Conservation (phyloP, 2,329 filamentous ascomycete genomes). For the Hypoxylon sp. region DNA sequence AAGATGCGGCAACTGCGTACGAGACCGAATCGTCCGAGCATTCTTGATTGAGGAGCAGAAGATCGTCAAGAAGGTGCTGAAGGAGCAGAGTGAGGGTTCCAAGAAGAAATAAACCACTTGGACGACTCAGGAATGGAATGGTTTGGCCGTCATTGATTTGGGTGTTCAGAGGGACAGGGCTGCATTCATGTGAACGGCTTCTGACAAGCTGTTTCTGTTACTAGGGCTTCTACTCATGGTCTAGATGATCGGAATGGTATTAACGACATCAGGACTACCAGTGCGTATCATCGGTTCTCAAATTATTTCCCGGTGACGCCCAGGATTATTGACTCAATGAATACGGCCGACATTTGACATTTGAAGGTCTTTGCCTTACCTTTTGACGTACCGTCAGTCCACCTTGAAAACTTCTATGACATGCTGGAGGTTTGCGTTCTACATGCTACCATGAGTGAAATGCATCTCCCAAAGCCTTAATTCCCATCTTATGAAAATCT, state of each 20-base stretch:
- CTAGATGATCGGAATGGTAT: constrained; percentile 54
- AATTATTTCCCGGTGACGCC: neutral
- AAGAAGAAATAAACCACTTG: constrained; percentile 74
- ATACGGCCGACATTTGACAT: neutral
- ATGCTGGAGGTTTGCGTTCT: neutral
- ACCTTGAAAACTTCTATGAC: neutral
- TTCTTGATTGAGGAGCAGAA: constrained; percentile 99
- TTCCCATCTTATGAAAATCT: neutral
- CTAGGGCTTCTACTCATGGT: constrained; percentile 51
- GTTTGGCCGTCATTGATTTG: constrained; percentile 53
- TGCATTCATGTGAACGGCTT: constrained; percentile 51
- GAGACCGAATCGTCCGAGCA: constrained; percentile 96
- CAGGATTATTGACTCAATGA: neutral
- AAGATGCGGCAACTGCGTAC: constrained; percentile 98
- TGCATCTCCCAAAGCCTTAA: neutral
- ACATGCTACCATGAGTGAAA: too few species aligned
- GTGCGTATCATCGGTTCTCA: constrained; percentile 3
- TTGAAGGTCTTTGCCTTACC: neutral
- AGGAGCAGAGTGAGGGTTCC: constrained; percentile 88
- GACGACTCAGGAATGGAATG: constrained; percentile 50
- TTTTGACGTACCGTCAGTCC: neutral
- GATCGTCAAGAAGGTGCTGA: constrained; percentile 99
- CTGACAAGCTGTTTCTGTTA: constrained; percentile 51
- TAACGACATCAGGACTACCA: constrained; percentile 48
- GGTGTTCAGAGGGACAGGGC: constrained; percentile 54